Evolutionary conservation across 208 protist genomes (phyloP), one percentile per base, ranked within the genome.

Genomic region (Angomonas desouzai): DNA sequence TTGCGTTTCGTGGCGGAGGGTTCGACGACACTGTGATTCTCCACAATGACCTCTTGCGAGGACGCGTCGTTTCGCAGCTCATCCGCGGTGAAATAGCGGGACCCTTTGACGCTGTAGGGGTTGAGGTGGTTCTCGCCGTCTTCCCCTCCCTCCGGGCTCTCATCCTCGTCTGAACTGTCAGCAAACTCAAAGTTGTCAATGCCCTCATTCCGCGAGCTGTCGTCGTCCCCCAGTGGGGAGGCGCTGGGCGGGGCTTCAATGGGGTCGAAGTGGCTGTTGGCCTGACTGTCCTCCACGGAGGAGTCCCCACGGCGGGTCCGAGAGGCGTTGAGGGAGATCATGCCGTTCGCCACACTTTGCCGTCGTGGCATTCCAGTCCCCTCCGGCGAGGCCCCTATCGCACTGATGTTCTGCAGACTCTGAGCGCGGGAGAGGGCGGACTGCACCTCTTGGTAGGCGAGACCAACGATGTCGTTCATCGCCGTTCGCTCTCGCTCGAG

Each of bases 121-220:
- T 60, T 23, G 29, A 29, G 29, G 22, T 43, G 28, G 18, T 16
- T 30, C 18, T 60, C 29, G 4, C 3, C 4, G 1, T 2, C 27
- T 18, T 60, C 28, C 3, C 49, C 22, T n/a, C 32, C 23, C 22
- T 9, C 11, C 20, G 23, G 3, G 18, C 3, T 30, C 16, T 43
- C 55, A 2, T 43, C 30, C 28, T 60, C 55, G 29, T 60, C 55
- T 1, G 55, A 60, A 16, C 55, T 60, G 30, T 36, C 33, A 2
- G 25, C 55, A 22, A 60, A 60, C 55, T 60, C 18, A 60, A 60
- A 60, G 55, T 60, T 60, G n/a, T 60, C 55, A 2, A 60, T 30
- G 3, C 18, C 49, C 3, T 56, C 55, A 6, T 6, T 60, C 7
- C 20, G 29, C 7, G 13, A 1, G 16, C 29, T 43, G 18, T 36